Conservation (phyloP, 306 rosid species). For the Astragalus membranaceus region DNA sequence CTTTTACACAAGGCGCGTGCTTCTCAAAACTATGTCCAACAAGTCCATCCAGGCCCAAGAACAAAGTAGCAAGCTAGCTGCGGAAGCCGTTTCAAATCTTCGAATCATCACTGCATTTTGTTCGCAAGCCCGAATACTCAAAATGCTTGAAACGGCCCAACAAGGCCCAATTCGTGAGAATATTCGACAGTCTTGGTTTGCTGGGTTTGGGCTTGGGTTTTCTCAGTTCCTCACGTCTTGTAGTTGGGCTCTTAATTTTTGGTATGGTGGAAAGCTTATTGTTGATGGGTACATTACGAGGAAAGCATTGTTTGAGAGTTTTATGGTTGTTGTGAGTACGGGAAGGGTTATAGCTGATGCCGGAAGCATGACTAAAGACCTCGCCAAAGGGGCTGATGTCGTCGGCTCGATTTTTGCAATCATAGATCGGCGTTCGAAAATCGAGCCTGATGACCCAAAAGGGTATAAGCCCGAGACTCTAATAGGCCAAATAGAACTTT, state of each 20-base stretch:
- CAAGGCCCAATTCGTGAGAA: slow-evolving; percentile 31
- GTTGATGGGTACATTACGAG: background rate
- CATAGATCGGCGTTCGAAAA: slow-evolving; percentile 21
- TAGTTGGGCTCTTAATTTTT: slow-evolving; percentile 20
- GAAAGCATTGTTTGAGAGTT: slow-evolving; percentile 22
- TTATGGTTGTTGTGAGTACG: slow-evolving; percentile 30
- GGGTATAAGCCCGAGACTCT: slow-evolving; percentile 12
- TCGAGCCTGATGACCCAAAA: slow-evolving; percentile 19
- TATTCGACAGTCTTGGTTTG: slow-evolving; percentile 30
- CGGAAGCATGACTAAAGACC: slow-evolving; percentile 65
- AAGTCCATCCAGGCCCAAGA: slow-evolving; percentile 33
- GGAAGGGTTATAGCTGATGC: slow-evolving; percentile 48
- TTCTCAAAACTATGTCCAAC: slow-evolving; percentile 29
- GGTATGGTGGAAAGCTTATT: slow-evolving; percentile 47
- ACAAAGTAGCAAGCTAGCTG: slow-evolving; percentile 39
- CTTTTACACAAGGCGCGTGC: slow-evolving; percentile 32
- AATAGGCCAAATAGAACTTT: slow-evolving; percentile 26
- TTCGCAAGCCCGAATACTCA: slow-evolving; percentile 32
- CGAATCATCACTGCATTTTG: slow-evolving; percentile 42
- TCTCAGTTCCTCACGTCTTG: slow-evolving; percentile 21
- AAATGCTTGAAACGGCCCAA: slow-evolving; percentile 28
- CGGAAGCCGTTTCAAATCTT: slow-evolving; percentile 40
- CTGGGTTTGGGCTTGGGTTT: slow-evolving; percentile 33
- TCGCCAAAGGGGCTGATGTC: slow-evolving; percentile 27
- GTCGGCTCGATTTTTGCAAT: slow-evolving; percentile 26